These are phyloP conservation scores for Pichia cabralensis DNA, from an alignment of 805 yeast species.

Conservation along the genomic window DNA sequence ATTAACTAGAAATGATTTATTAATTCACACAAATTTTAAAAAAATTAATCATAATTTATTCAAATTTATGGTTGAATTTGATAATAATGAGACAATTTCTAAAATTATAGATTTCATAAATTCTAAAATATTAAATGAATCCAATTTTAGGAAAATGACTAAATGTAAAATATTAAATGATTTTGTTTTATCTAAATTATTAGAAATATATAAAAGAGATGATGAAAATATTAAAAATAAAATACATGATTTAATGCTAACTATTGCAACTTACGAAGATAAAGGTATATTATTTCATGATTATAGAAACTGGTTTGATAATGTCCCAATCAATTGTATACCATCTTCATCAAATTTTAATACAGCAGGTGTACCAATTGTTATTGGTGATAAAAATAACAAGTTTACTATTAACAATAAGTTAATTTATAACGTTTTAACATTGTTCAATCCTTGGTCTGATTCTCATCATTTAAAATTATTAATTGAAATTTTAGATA, in stretches of 20 bases:
- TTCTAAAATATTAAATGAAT: slow-evolving; percentile 45
- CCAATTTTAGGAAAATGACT: slow-evolving; percentile 50
- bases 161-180: slow-evolving; percentile 76
- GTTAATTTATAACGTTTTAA: slow-evolving; percentile 50
- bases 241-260: slow-evolving; percentile 38
- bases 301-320: slow-evolving; percentile 41
- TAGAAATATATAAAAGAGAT: slow-evolving; percentile 38
- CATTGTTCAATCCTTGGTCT: slow-evolving; percentile 73
- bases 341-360: slow-evolving; percentile 1
- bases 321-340: slow-evolving; percentile 12
- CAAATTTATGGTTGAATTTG: slow-evolving; percentile 48
- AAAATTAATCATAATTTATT: slow-evolving; percentile 59
- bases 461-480: slow-evolving; percentile 52
- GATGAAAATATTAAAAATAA: slow-evolving; percentile 25
- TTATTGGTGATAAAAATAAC: slow-evolving; percentile 39
- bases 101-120: slow-evolving; percentile 39
- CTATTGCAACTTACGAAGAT: slow-evolving; percentile 39
- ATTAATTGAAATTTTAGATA: slow-evolving; percentile 37
- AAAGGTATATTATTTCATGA: slow-evolving; percentile 37
- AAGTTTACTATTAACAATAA: slow-evolving; percentile 58
- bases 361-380: slow-evolving; percentile 32
- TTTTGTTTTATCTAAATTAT: slow-evolving; percentile 50
- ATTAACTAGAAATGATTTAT: slow-evolving; percentile 52
- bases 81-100: slow-evolving; percentile 34
- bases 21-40: slow-evolving; percentile 42